Evolutionary conservation across 2,329 filamentous ascomycete species (phyloP).

Genomic region (Diaporthe batatas): DNA sequence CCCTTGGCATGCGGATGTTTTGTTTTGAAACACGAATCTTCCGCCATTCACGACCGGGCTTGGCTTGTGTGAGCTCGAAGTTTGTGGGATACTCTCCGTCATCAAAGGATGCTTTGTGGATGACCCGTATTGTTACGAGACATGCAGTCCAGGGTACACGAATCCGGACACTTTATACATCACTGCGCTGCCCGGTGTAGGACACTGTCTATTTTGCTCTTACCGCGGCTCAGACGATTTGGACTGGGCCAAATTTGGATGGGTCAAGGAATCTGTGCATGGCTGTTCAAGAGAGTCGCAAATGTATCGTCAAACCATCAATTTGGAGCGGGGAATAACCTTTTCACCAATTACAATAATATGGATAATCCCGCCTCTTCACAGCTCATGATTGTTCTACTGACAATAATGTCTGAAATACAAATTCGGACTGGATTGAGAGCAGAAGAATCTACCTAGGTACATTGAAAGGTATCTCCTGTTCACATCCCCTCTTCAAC

Average conservation of each 20-base stretch:
- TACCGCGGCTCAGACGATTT: neutral
- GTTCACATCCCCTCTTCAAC: too few relatives aligned
- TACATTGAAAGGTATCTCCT: too few relatives aligned
- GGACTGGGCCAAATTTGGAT: too few relatives aligned
- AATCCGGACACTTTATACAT: neutral
- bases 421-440: too few relatives aligned
- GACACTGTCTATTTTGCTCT: neutral
- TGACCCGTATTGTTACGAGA: neutral
- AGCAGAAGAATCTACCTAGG: too few relatives aligned
- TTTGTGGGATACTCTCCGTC: slow-evolving; percentile 1
- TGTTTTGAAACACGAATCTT: slow-evolving; percentile 33
- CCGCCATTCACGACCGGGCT: slow-evolving; percentile 13
- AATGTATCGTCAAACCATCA: too few relatives aligned
- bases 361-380: neutral
- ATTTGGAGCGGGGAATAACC: too few relatives aligned
- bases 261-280: too few relatives aligned
- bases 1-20: slow-evolving; percentile 16
- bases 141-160: neutral
- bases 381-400: too few relatives aligned
- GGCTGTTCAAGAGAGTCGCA: too few relatives aligned
- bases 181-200: neutral
- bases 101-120: neutral
- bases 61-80: neutral
- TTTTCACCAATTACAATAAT: too few relatives aligned
- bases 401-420: too few relatives aligned